These are phyloP conservation scores for Coemansia sp. DNA, from an alignment of 371 early-diverging fungal species.

Conservation along the genomic window DNA sequence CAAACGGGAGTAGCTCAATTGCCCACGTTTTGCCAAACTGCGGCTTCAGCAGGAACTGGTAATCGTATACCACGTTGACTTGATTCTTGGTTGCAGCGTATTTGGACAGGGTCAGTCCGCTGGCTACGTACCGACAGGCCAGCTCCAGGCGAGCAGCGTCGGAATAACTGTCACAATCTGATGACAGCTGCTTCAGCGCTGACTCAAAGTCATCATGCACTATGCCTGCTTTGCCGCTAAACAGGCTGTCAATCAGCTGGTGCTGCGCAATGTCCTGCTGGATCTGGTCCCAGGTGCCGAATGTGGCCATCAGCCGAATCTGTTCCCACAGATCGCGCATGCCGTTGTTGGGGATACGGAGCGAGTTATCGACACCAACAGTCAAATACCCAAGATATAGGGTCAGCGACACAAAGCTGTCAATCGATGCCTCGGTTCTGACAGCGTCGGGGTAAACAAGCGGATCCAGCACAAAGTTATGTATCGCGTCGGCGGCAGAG, in stretches of 20 bases:
- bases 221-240: not conserved
- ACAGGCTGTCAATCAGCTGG: not conserved
- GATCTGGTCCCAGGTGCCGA: not conserved
- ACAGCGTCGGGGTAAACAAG: no score
- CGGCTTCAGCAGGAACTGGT: no score
- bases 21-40: no score
- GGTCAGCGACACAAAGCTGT: not conserved
- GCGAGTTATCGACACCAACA: not conserved
- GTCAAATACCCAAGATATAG: not conserved
- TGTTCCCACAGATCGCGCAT: not conserved
- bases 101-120: not conserved
- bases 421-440: not conserved
- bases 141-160: not conserved
- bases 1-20: no score
- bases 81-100: no score
- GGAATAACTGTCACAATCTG: not conserved
- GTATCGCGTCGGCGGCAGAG: not conserved
- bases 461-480: not conserved
- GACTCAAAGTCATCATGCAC: not conserved
- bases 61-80: no score
- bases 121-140: not conserved
- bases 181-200: not conserved
- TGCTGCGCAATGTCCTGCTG: not conserved
- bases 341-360: not conserved
- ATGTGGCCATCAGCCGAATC: not conserved